Percentiles rank a stretch among this genome's conserved stretches.
These are phyloP conservation scores for Multifurca ochricompacta DNA, from an alignment of 768 basidiomycete genomes.

Conservation along the genomic window DNA sequence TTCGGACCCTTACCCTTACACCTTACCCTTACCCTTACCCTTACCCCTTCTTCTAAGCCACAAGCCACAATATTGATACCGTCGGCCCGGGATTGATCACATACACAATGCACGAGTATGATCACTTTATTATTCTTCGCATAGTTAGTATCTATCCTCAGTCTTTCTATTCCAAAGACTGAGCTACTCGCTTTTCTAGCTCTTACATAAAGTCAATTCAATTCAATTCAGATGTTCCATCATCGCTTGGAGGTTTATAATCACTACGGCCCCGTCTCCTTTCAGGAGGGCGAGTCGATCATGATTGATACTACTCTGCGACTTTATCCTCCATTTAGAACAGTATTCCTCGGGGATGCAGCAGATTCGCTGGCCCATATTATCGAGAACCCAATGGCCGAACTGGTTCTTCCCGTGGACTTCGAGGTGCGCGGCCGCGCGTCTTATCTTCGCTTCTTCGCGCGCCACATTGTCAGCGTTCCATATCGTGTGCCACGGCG, in stretches of 20 bases:
- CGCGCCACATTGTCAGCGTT: not conserved
- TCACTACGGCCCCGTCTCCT: not conserved
- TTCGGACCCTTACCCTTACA: no score
- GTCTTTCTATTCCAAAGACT: no score
- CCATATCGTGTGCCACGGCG: constrained; percentile 9
- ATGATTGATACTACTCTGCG: constrained; percentile 2
- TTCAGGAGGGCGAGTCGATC: constrained; percentile 7
- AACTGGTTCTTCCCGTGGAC: not conserved
- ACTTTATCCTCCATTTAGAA: not conserved
- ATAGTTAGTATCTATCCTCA: no score
- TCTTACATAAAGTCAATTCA: no score
- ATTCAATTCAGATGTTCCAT: constrained; percentile 5
- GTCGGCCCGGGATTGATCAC: no score
- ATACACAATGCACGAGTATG: no score
- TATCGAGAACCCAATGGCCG: constrained; percentile 13
- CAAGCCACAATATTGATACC: no score
- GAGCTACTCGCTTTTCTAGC: no score
- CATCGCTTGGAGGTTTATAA: constrained; percentile 7
- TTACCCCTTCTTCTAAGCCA: no score
- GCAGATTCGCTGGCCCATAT: constrained; percentile 9
- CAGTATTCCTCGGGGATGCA: constrained; percentile 16
- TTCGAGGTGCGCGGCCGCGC: constrained; percentile 7
- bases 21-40: no score
- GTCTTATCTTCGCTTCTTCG: not conserved
- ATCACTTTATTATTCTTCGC: no score